These are phyloP conservation scores for Fusarium hainanense DNA, from an alignment of 2,329 filamentous ascomycete species.

Conservation along the genomic window DNA sequence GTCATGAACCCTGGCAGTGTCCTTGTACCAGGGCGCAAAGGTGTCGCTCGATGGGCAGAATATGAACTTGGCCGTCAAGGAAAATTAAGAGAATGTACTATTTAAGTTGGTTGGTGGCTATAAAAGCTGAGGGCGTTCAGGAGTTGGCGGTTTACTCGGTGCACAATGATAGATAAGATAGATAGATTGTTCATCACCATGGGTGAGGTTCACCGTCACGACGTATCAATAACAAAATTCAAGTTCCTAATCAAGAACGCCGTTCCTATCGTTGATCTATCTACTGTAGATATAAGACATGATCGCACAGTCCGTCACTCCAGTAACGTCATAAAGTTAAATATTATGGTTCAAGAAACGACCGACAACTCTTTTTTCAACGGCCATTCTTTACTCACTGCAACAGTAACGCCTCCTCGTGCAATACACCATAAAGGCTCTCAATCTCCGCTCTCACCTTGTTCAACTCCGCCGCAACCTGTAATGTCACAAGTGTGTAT, in stretches of 20 bases:
- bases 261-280: constrained; percentile 8
- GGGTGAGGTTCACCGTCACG: not conserved
- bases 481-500: constrained; percentile 78
- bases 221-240: not conserved
- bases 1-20: constrained; percentile 92
- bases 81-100: constrained; percentile 70
- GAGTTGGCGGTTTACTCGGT: not conserved
- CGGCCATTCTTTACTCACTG: constrained; percentile 52
- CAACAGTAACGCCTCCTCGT: constrained; percentile 68
- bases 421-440: constrained; percentile 70
- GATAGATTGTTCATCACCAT: constrained; percentile 11
- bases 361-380: constrained; percentile 1
- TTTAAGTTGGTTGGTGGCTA: constrained; percentile 51
- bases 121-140: constrained; percentile 15
- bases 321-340: not conserved
- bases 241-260: not conserved
- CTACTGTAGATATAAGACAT: not conserved
- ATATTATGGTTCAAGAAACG: constrained; percentile 8
- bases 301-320: not conserved
- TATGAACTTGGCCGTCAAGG: constrained; percentile 78
- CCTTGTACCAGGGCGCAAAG: constrained; percentile 74
- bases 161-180: constrained; percentile 31
- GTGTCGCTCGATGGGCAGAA: constrained; percentile 85
- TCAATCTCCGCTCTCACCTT: constrained; percentile 71
- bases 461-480: constrained; percentile 73